These are phyloP conservation scores for Diospyros kaki DNA, from an alignment of 148 eudicot genomes.

Conservation along the genomic window DNA sequence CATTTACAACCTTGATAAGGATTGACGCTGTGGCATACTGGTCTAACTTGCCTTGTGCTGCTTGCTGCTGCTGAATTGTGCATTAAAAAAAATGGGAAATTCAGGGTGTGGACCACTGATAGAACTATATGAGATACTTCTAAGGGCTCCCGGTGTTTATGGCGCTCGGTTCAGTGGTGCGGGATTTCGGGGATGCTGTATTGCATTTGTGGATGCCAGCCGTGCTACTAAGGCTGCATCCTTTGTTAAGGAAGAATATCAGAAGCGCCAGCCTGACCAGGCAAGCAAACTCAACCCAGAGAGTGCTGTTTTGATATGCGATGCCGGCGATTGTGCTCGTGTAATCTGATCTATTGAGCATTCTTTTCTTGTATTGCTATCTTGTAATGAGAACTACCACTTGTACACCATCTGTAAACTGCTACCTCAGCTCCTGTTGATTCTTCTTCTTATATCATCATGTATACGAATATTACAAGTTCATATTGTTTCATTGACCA, in stretches of 20 bases:
- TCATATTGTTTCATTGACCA: too few species aligned
- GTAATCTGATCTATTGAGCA: conserved; percentile 30
- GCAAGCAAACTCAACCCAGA: conserved; percentile 49
- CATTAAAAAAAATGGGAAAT: neutral
- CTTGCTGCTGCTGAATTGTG: neutral
- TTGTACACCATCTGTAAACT: too few species aligned
- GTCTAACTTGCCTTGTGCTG: neutral
- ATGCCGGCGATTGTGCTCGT: conserved; percentile 73
- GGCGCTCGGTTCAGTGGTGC: conserved; percentile 99
- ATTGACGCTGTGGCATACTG: neutral
- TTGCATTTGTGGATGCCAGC: conserved; percentile 74
- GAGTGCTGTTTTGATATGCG: conserved; percentile 62
- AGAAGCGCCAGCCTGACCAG: conserved; percentile 59
- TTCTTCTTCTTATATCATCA: too few species aligned
- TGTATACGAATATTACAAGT: too few species aligned
- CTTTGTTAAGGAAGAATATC: conserved; percentile 58
- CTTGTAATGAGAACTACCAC: too few species aligned
- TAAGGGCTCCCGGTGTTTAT: conserved; percentile 70
- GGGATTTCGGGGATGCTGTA: conserved; percentile 95
- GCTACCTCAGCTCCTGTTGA: too few species aligned
- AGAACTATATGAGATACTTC: conserved; percentile 73
- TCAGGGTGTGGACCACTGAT: conserved; percentile 88
- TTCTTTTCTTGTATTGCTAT: too few species aligned
- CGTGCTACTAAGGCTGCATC: conserved; percentile 57
- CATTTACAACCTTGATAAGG: neutral